These are phyloP conservation scores for Aspergillus ostianus DNA, from an alignment of 495 filamentous ascomycete genomes.

Conservation along the genomic window DNA sequence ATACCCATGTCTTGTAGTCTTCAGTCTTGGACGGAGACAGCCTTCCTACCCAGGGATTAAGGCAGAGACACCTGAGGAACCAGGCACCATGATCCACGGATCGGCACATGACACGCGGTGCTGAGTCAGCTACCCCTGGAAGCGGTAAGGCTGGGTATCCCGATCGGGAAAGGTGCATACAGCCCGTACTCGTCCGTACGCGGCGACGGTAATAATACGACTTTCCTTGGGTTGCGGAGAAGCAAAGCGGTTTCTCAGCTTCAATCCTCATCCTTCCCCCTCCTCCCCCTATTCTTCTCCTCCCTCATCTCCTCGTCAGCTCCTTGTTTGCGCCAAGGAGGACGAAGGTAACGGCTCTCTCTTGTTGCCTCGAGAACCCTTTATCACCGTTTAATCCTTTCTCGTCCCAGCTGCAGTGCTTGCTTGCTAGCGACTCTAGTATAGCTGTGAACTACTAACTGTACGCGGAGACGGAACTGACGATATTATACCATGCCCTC, in stretches of 20 bases:
- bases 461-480: neutral
- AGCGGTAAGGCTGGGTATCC: too few relatives aligned
- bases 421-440: too few relatives aligned
- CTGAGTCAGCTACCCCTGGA: neutral
- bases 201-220: neutral
- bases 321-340: neutral
- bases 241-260: neutral
- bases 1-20: too few relatives aligned
- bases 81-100: neutral
- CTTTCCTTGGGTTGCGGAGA: neutral
- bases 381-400: neutral
- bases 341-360: neutral
- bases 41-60: too few relatives aligned
- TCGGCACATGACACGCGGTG: too few relatives aligned
- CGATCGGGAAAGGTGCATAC: neutral
- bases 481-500: neutral
- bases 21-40: too few relatives aligned
- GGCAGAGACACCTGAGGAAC: neutral
- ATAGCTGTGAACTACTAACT: neutral
- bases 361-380: neutral
- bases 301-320: slow-evolving; percentile 1
- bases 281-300: slow-evolving; percentile 1
- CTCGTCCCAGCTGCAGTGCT: neutral
- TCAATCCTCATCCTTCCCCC: neutral
- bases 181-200: neutral